These are phyloP conservation scores for Eimeria necatrix DNA, from an alignment of 169 alveolate genomes.

Conservation along the genomic window DNA sequence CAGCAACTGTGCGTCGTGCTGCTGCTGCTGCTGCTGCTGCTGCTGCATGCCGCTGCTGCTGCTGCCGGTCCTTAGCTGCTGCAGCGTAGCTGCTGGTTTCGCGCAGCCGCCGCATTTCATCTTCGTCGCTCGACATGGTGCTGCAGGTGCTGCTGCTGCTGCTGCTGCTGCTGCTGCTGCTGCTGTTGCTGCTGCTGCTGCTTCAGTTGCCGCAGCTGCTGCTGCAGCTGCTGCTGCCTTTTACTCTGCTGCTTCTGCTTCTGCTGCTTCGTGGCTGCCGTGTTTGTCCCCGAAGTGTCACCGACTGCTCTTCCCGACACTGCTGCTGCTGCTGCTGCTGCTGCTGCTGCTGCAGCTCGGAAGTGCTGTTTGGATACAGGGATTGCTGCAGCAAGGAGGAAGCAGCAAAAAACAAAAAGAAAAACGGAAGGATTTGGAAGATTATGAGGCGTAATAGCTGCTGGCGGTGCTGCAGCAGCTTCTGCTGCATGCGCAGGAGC, in stretches of 20 bases:
- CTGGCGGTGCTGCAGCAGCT: neutral
- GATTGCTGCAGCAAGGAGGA: too few species aligned
- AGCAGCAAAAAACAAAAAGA: too few species aligned
- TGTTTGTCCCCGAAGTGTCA: too few species aligned
- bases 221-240: neutral
- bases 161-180: slow-evolving; percentile 8
- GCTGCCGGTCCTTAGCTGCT: slow-evolving; percentile 24
- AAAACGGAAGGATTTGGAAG: too few species aligned
- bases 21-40: neutral
- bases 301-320: neutral
- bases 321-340: slow-evolving; percentile 28
- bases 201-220: neutral
- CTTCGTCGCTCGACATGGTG: slow-evolving; percentile 17
- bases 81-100: slow-evolving; percentile 19
- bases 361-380: neutral
- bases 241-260: neutral
- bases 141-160: neutral
- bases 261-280: too few species aligned
- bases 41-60: slow-evolving; percentile 8
- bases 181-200: neutral
- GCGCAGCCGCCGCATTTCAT: slow-evolving; percentile 40
- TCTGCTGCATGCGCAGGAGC: neutral
- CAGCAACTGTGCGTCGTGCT: neutral
- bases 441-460: too few species aligned
- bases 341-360: slow-evolving; percentile 15